Conservation (phyloP, 306 rosid genomes). For the Purshia tridentata region DNA sequence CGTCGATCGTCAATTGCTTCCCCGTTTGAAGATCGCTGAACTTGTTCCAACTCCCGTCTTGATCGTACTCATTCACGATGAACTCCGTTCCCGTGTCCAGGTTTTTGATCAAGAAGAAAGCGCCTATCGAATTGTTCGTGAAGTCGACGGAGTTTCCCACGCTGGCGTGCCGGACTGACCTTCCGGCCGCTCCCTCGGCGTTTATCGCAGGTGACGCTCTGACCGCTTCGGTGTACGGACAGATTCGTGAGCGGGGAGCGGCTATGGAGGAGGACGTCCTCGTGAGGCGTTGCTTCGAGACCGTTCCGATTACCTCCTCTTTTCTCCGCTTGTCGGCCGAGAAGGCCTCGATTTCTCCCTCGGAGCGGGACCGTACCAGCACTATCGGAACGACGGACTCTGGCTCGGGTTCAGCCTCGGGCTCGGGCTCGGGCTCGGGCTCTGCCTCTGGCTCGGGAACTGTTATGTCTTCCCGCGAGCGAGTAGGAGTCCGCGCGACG, state of each 20-base stretch:
- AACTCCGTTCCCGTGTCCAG: constrained; percentile 83
- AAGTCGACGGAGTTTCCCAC: not conserved
- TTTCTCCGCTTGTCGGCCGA: constrained; percentile 42
- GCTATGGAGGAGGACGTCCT: constrained; percentile 43
- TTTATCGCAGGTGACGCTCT: constrained; percentile 20
- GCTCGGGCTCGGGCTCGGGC: constrained; percentile 8
- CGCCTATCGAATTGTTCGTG: constrained; percentile 33
- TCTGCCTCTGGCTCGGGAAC: too few species aligned
- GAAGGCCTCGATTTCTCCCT: constrained; percentile 50
- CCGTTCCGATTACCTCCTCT: constrained; percentile 43
- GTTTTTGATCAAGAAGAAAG: constrained; percentile 72
- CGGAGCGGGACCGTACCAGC: constrained; percentile 66
- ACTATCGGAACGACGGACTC: constrained; percentile 25
- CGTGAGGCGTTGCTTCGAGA: constrained; percentile 63
- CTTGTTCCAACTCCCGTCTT: constrained; percentile 78
- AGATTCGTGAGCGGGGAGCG: constrained; percentile 2
- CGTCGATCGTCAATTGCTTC: constrained; percentile 79
- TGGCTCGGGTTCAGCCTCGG: not conserved
- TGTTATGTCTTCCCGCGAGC: not conserved
- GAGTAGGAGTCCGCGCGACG: not conserved
- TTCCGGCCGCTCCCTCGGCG: not conserved
- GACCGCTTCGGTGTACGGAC: constrained; percentile 7
- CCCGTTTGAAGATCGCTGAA: constrained; percentile 79
- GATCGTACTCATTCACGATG: constrained; percentile 60
- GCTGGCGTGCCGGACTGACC: too few species aligned